These are phyloP conservation scores for Populus simonii DNA, from an alignment of 345 rosid species.

Conservation along the genomic window DNA sequence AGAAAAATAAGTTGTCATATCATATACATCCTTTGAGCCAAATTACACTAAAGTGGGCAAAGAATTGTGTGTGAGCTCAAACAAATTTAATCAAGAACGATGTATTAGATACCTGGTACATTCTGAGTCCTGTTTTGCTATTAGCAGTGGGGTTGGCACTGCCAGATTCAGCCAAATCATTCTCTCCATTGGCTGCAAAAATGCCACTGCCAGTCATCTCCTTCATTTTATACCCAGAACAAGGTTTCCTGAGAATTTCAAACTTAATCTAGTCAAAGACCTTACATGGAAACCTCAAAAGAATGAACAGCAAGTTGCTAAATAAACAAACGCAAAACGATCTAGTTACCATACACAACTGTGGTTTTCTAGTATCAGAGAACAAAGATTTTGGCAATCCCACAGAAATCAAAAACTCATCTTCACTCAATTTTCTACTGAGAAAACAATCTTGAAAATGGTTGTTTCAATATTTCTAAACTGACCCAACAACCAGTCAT, in stretches of 20 bases:
- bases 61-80: background rate
- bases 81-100: background rate
- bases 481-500: background rate
- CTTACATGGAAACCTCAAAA: background rate
- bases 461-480: background rate
- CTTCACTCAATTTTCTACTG: background rate
- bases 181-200: conserved; percentile 56
- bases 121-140: conserved; percentile 58
- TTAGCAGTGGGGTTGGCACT: conserved; percentile 47
- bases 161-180: conserved; percentile 48
- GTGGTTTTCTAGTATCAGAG: background rate
- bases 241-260: conserved; percentile 65
- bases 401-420: background rate
- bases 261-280: conserved; percentile 7
- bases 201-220: conserved; percentile 98
- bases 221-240: conserved; percentile 88
- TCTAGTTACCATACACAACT: background rate
- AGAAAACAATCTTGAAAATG: background rate
- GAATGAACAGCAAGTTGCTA: background rate
- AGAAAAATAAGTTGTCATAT: background rate
- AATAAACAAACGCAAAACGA: too few relatives aligned
- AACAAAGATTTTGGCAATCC: background rate
- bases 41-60: background rate
- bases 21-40: background rate
- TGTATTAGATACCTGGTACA: conserved; percentile 63